Base-by-base conservation (phyloP, 2,329 filamentous ascomycete species). In the Claviceps paspali region DNA sequence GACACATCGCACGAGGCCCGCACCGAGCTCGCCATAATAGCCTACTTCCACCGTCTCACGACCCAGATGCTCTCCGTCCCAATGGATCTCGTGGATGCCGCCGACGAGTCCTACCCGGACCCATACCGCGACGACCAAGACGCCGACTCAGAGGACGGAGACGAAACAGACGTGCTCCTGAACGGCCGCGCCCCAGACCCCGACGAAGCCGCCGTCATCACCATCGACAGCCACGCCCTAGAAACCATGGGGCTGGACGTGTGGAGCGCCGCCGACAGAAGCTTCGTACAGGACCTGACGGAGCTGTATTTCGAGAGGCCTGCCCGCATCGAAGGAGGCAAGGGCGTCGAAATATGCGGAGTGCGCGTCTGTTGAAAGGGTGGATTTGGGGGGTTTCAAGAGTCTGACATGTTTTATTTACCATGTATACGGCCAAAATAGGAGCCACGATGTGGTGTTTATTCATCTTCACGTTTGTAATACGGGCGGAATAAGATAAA, bases 31-130 rank as follows among this genome's bases (percentile, higher is more conserved):
- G 73, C 78, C 29, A 71, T 85, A 35, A 82, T 87, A 38, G 78
- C 81, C 1, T 91, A 86, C 55, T 88, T 88, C 55, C 82, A 87
- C 56, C 73, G 82, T 1, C 64, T 85, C 36, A 86, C 82, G 0
- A 70, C 72, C 2, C 65, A 73, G 47, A 66, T 84, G 30, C 59
- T 88, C 17, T 66, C 67, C 1, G 68, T 71, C 3, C 54, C 86
- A 37, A 67, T 69, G 0, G 73, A 78, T 43, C 59, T 82, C 3
- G 69, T 82, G 5, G 65, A 67, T 28, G 54, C 53, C 34, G 53
- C 61, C 5, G 65, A 65, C 9, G 64, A 63, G n/a, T 55, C 59
- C 9, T 62, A 62, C 34, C 47, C 48, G 5, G 50, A 49, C 45
- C 29, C 47, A 26, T 46, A 53, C 14, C 49, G 51, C 5, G 54